A percentile compares a stretch with the other conserved stretches of the same genome.
Conservation (phyloP, 2,329 filamentous ascomycete genomes). For the Pseudocercospora macadamiae region DNA sequence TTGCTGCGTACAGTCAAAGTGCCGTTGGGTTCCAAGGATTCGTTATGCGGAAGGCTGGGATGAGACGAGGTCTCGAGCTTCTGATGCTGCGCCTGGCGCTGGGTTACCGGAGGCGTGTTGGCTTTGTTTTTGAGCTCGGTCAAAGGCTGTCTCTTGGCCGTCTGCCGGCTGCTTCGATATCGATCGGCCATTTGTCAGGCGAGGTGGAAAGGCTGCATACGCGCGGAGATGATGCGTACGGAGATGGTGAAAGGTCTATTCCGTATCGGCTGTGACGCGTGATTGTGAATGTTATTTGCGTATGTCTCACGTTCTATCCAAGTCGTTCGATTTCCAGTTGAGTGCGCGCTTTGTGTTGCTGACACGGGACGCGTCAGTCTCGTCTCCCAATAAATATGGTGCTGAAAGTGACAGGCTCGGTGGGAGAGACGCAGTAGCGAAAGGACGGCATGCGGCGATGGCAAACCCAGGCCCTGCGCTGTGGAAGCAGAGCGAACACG, state of each 20-base stretch:
- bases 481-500: slow-evolving; percentile 2
- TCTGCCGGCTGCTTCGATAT: slow-evolving; percentile 29
- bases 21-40: slow-evolving; percentile 49
- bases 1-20: slow-evolving; percentile 46
- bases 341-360: slow-evolving; percentile 7
- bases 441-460: slow-evolving; percentile 25
- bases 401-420: slow-evolving; percentile 15
- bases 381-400: slow-evolving; percentile 28
- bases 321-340: slow-evolving; percentile 11
- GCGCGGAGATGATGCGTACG: slow-evolving; percentile 11
- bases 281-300: slow-evolving; percentile 17
- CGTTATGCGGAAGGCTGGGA: slow-evolving; percentile 45
- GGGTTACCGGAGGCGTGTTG: slow-evolving; percentile 34
- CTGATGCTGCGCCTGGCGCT: slow-evolving; percentile 19
- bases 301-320: slow-evolving; percentile 25
- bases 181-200: slow-evolving; percentile 35
- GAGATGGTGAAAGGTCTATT: slow-evolving; percentile 14
- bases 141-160: slow-evolving; percentile 35
- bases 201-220: slow-evolving; percentile 9
- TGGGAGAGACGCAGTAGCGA: slow-evolving; percentile 7
- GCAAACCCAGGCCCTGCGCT: slow-evolving; percentile 9
- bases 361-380: slow-evolving; percentile 9
- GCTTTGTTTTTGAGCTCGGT: slow-evolving; percentile 33
- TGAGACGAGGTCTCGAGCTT: slow-evolving; percentile 27
- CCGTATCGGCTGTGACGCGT: slow-evolving; percentile 15